phyloP scores from a whole-genome alignment of 2,329 filamentous ascomycete species.

The Penicillium glabrum region DNA sequence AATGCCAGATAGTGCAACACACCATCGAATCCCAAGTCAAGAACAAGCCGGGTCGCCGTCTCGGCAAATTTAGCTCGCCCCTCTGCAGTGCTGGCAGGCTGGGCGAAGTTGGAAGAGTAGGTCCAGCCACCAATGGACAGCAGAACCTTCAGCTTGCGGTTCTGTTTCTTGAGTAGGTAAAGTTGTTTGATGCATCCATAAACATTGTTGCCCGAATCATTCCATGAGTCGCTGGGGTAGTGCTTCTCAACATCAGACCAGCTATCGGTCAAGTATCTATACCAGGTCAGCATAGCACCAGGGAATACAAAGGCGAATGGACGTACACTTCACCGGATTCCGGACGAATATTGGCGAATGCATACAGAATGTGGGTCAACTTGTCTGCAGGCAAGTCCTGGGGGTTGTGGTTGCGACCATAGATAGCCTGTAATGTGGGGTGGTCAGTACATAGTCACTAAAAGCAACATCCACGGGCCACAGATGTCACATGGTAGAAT shows the following conservation, averaged over 20 bases:
- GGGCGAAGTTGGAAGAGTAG: conserved; percentile 71
- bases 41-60: conserved; percentile 70
- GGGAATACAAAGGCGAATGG: neutral
- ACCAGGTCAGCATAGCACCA: neutral
- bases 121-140: conserved; percentile 84
- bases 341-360: conserved; percentile 81
- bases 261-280: conserved; percentile 59
- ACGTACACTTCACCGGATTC: conserved; percentile 72
- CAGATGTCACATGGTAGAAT: neutral
- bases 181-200: conserved; percentile 79
- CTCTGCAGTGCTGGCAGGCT: conserved; percentile 60
- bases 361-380: conserved; percentile 85
- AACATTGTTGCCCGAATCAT: conserved; percentile 68
- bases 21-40: conserved; percentile 69
- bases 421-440: conserved; percentile 64
- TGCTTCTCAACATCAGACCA: conserved; percentile 70
- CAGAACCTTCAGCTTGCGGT: conserved; percentile 75
- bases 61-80: conserved; percentile 65
- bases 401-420: conserved; percentile 79
- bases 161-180: conserved; percentile 70
- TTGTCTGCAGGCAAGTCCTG: conserved; percentile 78
- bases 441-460: neutral
- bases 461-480: neutral
- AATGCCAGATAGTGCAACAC: neutral
- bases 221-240: conserved; percentile 65